Percentiles rank a stretch among this genome's conserved stretches.
Conservation (phyloP, 305 asterid species). For the Rubia balearica region DNA sequence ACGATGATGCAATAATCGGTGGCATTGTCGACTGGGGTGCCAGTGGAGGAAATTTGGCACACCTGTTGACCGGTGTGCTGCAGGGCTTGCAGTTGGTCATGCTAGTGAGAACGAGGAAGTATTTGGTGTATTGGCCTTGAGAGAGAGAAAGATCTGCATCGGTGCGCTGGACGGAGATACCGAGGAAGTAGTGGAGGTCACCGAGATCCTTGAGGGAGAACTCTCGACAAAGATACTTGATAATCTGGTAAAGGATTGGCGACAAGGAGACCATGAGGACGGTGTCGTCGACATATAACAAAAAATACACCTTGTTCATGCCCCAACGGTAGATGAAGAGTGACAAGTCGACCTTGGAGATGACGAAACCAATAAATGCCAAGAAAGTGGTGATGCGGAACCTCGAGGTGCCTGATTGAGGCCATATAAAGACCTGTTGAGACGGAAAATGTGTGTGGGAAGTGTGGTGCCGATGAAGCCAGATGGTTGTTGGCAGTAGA, state of each 20-base stretch:
- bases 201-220: neutral
- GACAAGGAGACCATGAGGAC: neutral
- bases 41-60: too few relatives aligned
- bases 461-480: neutral
- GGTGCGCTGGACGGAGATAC: neutral
- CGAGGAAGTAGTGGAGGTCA: neutral
- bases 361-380: neutral
- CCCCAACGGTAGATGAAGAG: too few relatives aligned
- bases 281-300: neutral
- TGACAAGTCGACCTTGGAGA: neutral
- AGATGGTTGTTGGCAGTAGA: neutral
- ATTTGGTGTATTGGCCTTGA: neutral
- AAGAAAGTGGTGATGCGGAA: neutral
- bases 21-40: too few relatives aligned
- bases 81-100: neutral
- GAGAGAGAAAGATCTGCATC: neutral
- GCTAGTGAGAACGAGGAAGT: neutral
- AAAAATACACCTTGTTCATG: neutral
- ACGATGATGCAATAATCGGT: too few relatives aligned
- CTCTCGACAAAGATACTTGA: neutral
- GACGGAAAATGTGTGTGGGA: neutral
- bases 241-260: too few relatives aligned
- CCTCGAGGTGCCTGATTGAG: neutral
- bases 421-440: too few relatives aligned
- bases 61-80: neutral